phyloP scores from a whole-genome alignment of 805 yeast species.

The Saitoella complicata region DNA sequence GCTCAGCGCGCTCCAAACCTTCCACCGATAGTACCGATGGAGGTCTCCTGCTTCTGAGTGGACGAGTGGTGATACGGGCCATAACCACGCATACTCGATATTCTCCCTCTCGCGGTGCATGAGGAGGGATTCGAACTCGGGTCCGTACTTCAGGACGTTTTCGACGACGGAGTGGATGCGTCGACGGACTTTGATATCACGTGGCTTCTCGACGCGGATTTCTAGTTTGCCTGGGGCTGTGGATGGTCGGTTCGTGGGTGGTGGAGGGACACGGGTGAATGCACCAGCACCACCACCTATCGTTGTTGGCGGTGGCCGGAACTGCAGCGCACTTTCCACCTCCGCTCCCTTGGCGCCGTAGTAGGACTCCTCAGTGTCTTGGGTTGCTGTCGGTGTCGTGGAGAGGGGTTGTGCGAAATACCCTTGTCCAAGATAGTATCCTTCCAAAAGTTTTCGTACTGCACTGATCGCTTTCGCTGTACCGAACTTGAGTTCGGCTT shows the following conservation, averaged over 20 bases:
- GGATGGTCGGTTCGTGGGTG: neutral
- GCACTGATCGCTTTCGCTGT: no score
- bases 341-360: no score
- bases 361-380: no score
- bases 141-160: slow-evolving; percentile 14
- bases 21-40: slow-evolving; percentile 17
- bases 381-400: no score
- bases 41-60: neutral
- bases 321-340: no score
- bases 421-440: no score
- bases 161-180: slow-evolving; percentile 15
- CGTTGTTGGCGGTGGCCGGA: no score
- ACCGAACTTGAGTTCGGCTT: no score
- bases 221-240: neutral
- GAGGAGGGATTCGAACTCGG: slow-evolving; percentile 15
- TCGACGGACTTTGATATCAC: slow-evolving; percentile 7
- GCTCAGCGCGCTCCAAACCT: slow-evolving; percentile 9
- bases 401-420: no score
- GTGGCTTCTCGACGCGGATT: slow-evolving; percentile 9
- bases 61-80: slow-evolving; percentile 1
- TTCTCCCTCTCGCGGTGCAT: slow-evolving; percentile 15
- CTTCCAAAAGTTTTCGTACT: no score
- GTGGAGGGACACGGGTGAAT: no score
- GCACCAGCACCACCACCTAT: no score
- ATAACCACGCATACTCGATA: slow-evolving; percentile 16